These are phyloP conservation scores for Plasmopara muralis DNA, from an alignment of 352 stramenopile species.

Conservation along the genomic window DNA sequence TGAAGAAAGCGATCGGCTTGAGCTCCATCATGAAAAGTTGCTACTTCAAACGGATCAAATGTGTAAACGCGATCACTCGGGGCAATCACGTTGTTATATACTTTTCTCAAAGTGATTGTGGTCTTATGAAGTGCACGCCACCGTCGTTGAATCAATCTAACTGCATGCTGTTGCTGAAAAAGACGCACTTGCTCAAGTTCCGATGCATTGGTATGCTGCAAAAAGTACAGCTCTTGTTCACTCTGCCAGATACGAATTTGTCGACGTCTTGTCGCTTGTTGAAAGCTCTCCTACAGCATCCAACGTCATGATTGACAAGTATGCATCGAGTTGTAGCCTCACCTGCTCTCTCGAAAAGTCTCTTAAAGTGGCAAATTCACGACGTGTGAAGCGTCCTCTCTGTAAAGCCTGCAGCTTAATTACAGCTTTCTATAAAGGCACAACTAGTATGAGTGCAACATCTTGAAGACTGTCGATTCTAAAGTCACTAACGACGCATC, in stretches of 20 bases:
- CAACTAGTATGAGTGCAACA: conserved; percentile 4
- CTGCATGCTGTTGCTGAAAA: conserved; percentile 39
- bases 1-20: conserved; percentile 1
- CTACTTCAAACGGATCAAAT: conserved; percentile 31
- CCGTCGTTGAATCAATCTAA: conserved; percentile 35
- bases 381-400: conserved; percentile 46
- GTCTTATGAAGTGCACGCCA: conserved; percentile 24
- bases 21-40: background rate
- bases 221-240: conserved; percentile 61
- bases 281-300: conserved; percentile 32
- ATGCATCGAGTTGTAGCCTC: conserved; percentile 4
- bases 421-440: conserved; percentile 32
- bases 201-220: conserved; percentile 46
- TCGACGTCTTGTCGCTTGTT: conserved; percentile 33
- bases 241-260: conserved; percentile 52
- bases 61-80: conserved; percentile 22
- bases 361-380: conserved; percentile 41
- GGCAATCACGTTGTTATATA: conserved; percentile 1
- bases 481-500: conserved; percentile 28
- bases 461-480: background rate
- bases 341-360: conserved; percentile 49
- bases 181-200: conserved; percentile 36
- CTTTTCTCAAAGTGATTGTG: background rate
- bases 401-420: conserved; percentile 51
- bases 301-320: background rate